A percentile compares a stretch with the other conserved stretches of the same genome.
phyloP scores from a whole-genome alignment of 2,329 filamentous ascomycete species.

The Aspergillus vadensis region DNA sequence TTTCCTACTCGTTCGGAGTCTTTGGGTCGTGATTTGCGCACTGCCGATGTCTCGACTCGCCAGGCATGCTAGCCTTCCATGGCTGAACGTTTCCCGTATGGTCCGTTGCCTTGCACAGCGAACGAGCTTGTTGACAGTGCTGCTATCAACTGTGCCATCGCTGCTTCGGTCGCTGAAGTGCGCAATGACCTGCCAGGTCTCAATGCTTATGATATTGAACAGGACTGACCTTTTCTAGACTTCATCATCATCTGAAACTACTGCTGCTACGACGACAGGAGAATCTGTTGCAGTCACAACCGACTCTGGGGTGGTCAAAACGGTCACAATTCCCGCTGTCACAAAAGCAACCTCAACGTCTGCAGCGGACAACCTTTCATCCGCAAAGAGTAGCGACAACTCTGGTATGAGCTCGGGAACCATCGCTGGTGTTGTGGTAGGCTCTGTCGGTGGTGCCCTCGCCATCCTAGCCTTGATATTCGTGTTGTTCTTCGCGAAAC shows the following conservation, averaged over 20 bases:
- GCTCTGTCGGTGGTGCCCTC: constrained; percentile 42
- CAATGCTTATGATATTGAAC: neutral
- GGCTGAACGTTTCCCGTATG: neutral
- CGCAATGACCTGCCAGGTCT: neutral
- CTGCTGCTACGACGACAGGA: constrained; percentile 12
- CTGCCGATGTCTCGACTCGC: neutral
- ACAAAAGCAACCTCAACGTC: constrained; percentile 19
- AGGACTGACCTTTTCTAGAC: constrained; percentile 16
- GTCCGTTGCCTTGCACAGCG: neutral
- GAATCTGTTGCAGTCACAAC: constrained; percentile 24
- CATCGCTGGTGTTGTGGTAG: constrained; percentile 49
- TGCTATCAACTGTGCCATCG: neutral
- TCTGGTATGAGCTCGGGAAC: constrained; percentile 42
- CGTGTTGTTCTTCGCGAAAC: constrained; percentile 42
- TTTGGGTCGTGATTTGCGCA: neutral
- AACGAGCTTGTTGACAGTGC: neutral
- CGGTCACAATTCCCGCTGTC: constrained; percentile 28
- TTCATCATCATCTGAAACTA: constrained; percentile 15
- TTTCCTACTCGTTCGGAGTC: neutral
- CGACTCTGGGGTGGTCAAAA: constrained; percentile 30
- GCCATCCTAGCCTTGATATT: constrained; percentile 41
- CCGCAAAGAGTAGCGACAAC: constrained; percentile 12
- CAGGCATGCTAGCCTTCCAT: neutral
- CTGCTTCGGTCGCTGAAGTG: neutral
- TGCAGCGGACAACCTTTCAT: constrained; percentile 13